Base-by-base conservation (phyloP, 306 rosid species). In the Betula pendula region DNA sequence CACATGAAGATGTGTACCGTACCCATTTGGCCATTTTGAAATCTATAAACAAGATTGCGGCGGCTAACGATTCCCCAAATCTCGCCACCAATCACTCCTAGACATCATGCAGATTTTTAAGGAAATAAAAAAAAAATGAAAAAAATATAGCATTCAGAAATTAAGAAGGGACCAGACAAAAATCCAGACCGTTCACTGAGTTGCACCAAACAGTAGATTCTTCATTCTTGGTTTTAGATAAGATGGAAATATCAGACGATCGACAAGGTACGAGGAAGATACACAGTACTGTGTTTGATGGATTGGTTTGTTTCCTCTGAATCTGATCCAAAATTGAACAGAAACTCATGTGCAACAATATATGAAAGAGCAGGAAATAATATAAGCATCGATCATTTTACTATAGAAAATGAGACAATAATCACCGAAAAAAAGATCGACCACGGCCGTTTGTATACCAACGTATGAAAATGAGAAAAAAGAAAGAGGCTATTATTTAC, bases 71-170 rank as follows among this genome's bases (percentile, higher is more conserved):
- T 80, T 85, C 96, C 97, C 81, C 75, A 85, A 90, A 86, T 93
- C 90, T 78, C 96, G 98, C 96, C 96, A 73, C 89, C 88, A 88
- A 85, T 93, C 85, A 79, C 97, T 90, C 94, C 92, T 49, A 83
- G 47, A 72, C 83, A 70, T 70, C 75, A 79, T 70, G 71, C 77
- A 78, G 51, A 68, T 49, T 71, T 72, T 73, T 38, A 62, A 51
- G 79, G n/a, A 38, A 2, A 44, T 25, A 22, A 44, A 52, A 68
- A 25, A 40, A 22, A 38, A 38, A 38, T 24, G 49, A 24, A 33
- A 4, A 3, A 20, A 63, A 75, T 60, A 19, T 16, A 77, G 13
- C 38, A 48, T n/a, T 71, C 22, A 49, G 59, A 48, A 49, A 42
- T n/a, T n/a, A n/a, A 16, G 40, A 25, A 70, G 68, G 73, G 70